phyloP scores from a whole-genome alignment of 345 rosid species.

The Pugionium dolabratum region DNA sequence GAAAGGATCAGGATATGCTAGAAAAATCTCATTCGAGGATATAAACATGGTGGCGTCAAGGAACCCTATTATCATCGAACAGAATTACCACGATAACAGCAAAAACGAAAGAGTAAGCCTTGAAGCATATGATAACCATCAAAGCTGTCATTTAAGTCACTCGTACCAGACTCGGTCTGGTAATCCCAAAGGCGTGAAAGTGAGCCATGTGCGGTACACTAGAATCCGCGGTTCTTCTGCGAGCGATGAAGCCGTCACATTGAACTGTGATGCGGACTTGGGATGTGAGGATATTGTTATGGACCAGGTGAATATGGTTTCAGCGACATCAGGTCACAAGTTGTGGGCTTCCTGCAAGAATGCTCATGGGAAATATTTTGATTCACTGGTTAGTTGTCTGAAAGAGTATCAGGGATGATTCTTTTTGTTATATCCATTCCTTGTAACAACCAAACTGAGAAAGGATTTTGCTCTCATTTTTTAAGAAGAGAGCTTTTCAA shows the following conservation, averaged over 20 bases:
- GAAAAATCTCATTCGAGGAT: slow-evolving; percentile 43
- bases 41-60: slow-evolving; percentile 30
- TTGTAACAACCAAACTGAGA: slow-evolving; percentile 3
- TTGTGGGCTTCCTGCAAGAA: slow-evolving; percentile 37
- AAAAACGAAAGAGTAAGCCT: neutral
- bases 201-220: slow-evolving; percentile 43
- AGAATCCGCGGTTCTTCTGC: slow-evolving; percentile 42
- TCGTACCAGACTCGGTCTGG: neutral
- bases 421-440: slow-evolving; percentile 7
- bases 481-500: neutral
- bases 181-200: slow-evolving; percentile 35
- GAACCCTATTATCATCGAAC: slow-evolving; percentile 52
- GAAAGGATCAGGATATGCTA: slow-evolving; percentile 49
- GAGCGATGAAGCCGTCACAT: slow-evolving; percentile 32
- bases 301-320: slow-evolving; percentile 32
- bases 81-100: slow-evolving; percentile 25
- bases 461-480: slow-evolving; percentile 4
- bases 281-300: slow-evolving; percentile 44
- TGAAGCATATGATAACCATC: slow-evolving; percentile 10
- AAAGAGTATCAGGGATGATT: neutral
- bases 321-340: slow-evolving; percentile 27
- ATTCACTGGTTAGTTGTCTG: slow-evolving; percentile 11
- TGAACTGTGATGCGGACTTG: slow-evolving; percentile 36
- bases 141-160: neutral
- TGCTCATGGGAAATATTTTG: slow-evolving; percentile 29